Evolutionary conservation across 192 early-diverging fungal species (phyloP).

Genomic region (Backusella sp.): DNA sequence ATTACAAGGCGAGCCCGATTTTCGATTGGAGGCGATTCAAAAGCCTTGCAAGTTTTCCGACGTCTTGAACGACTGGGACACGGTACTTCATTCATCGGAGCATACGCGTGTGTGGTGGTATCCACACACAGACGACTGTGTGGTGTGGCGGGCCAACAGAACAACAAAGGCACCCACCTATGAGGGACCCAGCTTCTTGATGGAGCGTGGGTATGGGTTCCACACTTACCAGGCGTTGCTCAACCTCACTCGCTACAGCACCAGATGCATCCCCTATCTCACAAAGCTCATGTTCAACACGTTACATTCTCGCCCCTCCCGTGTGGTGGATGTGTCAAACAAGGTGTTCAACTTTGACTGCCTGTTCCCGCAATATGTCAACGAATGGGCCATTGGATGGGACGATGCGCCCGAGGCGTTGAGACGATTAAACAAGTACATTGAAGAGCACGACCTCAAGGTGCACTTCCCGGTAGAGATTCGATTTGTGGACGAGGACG

Average conservation of each 20-base stretch:
- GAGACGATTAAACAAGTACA: constrained; percentile 49
- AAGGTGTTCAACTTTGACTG: constrained; percentile 70
- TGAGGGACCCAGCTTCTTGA: constrained; percentile 20
- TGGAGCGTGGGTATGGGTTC: constrained; percentile 33
- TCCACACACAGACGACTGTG: constrained; percentile 68
- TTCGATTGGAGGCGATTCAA: constrained; percentile 66
- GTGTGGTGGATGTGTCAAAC: constrained; percentile 62
- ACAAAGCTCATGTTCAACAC: constrained; percentile 55
- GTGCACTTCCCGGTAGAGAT: constrained; percentile 78
- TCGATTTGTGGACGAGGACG: constrained; percentile 63
- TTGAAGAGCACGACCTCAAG: constrained; percentile 49
- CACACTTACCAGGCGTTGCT: constrained; percentile 59
- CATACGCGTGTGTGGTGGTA: constrained; percentile 81
- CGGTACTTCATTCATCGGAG: constrained; percentile 60
- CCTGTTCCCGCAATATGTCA: constrained; percentile 66
- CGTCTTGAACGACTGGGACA: constrained; percentile 50
- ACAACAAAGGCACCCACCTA: constrained; percentile 38
- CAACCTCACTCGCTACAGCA: constrained; percentile 51
- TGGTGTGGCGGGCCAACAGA: constrained; percentile 68
- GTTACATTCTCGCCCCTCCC: constrained; percentile 44
- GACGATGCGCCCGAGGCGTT: constrained; percentile 56
- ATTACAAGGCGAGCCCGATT: constrained; percentile 64
- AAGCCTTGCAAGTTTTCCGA: constrained; percentile 53
- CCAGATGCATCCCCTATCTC: constrained; percentile 46
- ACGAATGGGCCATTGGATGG: constrained; percentile 76